These are phyloP conservation scores for Russula sp. DNA, from an alignment of 768 basidiomycete genomes.

Conservation along the genomic window DNA sequence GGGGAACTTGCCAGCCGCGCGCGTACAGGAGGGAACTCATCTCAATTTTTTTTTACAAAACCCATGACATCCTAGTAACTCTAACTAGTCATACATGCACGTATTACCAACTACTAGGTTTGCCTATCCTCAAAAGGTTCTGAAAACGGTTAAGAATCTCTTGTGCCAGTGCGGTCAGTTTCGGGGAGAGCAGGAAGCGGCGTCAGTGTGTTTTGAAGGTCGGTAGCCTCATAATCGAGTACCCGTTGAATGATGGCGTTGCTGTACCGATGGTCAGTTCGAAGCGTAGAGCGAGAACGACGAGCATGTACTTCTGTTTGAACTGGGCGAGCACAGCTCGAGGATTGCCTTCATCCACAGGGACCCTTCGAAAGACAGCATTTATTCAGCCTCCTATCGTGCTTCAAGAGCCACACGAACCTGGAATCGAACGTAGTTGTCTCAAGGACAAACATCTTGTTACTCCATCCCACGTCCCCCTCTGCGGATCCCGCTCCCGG, in stretches of 20 bases:
- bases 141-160: not conserved
- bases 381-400: not conserved
- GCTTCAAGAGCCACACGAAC: conserved; percentile 22
- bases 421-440: conserved; percentile 50
- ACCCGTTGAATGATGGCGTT: conserved; percentile 51
- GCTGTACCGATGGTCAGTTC: conserved; percentile 33
- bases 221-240: conserved; percentile 39
- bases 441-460: conserved; percentile 72
- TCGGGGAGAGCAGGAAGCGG: not conserved
- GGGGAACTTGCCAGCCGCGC: not conserved
- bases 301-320: conserved; percentile 50
- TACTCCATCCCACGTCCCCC: conserved; percentile 40
- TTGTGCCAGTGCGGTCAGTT: not conserved
- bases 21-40: not conserved
- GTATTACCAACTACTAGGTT: too few relatives aligned
- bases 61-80: too few relatives aligned
- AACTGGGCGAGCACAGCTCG: conserved; percentile 52
- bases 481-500: conserved; percentile 59
- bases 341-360: conserved; percentile 41
- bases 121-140: not conserved
- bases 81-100: too few relatives aligned
- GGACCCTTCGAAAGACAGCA: conserved; percentile 5
- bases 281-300: not conserved
- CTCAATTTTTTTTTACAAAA: too few relatives aligned
- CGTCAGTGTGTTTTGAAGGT: conserved; percentile 6